Evolutionary conservation across 768 basidiomycete species (phyloP).

Genomic region (Lactarius evosmus): DNA sequence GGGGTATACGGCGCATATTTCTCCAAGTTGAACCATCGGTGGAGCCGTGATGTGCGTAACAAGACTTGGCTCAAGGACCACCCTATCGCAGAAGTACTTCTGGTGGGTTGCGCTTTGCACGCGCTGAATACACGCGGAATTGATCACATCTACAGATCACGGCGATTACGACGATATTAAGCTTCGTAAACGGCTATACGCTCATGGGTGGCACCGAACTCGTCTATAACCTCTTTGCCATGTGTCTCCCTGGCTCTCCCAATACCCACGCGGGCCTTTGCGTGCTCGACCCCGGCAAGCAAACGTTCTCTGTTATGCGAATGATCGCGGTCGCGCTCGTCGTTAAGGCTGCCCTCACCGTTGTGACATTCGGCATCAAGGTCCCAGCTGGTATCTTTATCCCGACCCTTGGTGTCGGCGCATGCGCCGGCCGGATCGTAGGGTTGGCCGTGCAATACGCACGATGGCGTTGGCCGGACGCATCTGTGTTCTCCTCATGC

Average conservation of each 20-base stretch:
- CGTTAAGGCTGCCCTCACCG: constrained; percentile 75
- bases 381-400: constrained; percentile 95
- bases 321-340: constrained; percentile 74
- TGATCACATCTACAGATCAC: constrained; percentile 55
- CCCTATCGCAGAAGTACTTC: constrained; percentile 76
- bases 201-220: constrained; percentile 95
- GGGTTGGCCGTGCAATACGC: constrained; percentile 79
- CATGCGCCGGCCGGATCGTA: constrained; percentile 84
- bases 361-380: constrained; percentile 92
- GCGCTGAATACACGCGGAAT: neutral
- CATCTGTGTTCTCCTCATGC: constrained; percentile 63
- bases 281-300: constrained; percentile 53
- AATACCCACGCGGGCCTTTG: constrained; percentile 68
- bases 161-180: constrained; percentile 66
- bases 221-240: constrained; percentile 86
- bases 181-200: constrained; percentile 86
- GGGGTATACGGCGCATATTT: constrained; percentile 94
- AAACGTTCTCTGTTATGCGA: constrained; percentile 59
- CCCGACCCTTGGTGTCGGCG: constrained; percentile 91
- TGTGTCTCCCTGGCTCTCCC: constrained; percentile 62
- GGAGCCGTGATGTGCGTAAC: constrained; percentile 80
- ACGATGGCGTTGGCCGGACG: constrained; percentile 59
- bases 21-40: constrained; percentile 85
- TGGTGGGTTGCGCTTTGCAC: constrained; percentile 48
- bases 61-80: constrained; percentile 77